Evolutionary conservation across 768 basidiomycete genomes (phyloP).

Genomic region (Lactarius trivialis): DNA sequence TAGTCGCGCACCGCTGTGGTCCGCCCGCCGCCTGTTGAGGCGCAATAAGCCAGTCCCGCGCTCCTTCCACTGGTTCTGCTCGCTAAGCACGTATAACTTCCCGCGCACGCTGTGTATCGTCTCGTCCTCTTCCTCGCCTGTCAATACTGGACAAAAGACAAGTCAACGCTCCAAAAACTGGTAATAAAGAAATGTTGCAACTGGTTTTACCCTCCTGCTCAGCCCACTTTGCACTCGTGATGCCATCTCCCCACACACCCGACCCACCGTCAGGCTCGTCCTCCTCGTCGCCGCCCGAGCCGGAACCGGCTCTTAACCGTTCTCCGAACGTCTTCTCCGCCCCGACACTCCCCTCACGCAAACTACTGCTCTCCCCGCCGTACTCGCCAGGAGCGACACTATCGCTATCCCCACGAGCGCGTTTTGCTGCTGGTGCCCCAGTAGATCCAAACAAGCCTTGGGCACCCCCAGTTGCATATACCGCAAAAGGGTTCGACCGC

Average conservation of each 20-base stretch:
- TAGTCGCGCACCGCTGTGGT: conserved; percentile 64
- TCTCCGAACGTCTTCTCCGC: conserved; percentile 47
- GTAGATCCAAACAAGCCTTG: conserved; percentile 37
- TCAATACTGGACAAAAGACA: conserved; percentile 44
- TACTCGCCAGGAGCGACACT: conserved; percentile 16
- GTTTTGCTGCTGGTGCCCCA: conserved; percentile 45
- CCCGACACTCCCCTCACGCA: conserved; percentile 4
- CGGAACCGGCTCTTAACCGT: conserved; percentile 47
- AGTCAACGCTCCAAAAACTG: background rate
- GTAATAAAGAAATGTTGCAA: background rate
- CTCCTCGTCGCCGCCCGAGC: conserved; percentile 47
- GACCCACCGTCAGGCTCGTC: conserved; percentile 30
- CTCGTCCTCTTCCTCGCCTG: conserved; percentile 79
- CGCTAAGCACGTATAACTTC: conserved; percentile 59
- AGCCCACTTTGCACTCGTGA: conserved; percentile 42
- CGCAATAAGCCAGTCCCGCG: conserved; percentile 65
- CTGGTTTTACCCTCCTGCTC: conserved; percentile 59
- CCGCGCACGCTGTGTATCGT: conserved; percentile 71
- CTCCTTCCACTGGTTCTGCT: conserved; percentile 66
- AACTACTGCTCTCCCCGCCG: conserved; percentile 22
- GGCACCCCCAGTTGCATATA: conserved; percentile 45
- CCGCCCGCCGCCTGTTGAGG: conserved; percentile 57
- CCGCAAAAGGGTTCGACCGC: conserved; percentile 28
- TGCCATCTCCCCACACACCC: conserved; percentile 42
- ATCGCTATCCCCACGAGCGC: conserved; percentile 36